These are phyloP conservation scores for Fusarium nisikadoi DNA, from an alignment of 2,329 filamentous ascomycete genomes.

Conservation along the genomic window DNA sequence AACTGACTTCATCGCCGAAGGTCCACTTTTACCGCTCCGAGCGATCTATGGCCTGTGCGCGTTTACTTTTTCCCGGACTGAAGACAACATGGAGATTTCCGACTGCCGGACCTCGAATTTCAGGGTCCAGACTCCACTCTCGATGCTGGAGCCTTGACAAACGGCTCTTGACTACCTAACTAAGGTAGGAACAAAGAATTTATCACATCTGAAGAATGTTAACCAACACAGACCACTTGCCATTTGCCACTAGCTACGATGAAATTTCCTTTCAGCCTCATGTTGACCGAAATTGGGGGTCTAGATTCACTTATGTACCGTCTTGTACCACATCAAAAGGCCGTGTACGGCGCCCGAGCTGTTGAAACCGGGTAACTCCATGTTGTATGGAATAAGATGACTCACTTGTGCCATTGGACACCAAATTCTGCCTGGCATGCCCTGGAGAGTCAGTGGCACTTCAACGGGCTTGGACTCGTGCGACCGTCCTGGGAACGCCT, in stretches of 20 bases:
- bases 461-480: neutral
- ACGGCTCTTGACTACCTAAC: slow-evolving; percentile 4
- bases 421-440: slow-evolving; percentile 26
- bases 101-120: slow-evolving; percentile 10
- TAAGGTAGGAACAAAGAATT: neutral
- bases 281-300: slow-evolving; percentile 2
- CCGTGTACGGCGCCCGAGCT: slow-evolving; percentile 5
- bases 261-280: slow-evolving; percentile 22
- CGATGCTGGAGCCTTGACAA: neutral
- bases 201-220: neutral
- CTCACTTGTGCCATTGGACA: slow-evolving; percentile 6
- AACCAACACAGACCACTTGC: slow-evolving; percentile 21
- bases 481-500: slow-evolving; percentile 1
- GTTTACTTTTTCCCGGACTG: slow-evolving; percentile 37
- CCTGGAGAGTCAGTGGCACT: slow-evolving; percentile 10
- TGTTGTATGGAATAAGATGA: slow-evolving; percentile 17
- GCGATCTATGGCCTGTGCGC: slow-evolving; percentile 26
- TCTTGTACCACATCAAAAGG: slow-evolving; percentile 30
- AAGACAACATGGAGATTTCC: neutral
- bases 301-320: slow-evolving; percentile 13
- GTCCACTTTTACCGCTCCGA: slow-evolving; percentile 13
- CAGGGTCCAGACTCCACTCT: slow-evolving; percentile 34
- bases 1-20: slow-evolving; percentile 27
- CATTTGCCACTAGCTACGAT: slow-evolving; percentile 13
- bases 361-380: slow-evolving; percentile 10